phyloP scores from a whole-genome alignment of 768 basidiomycete genomes.

The Kwoniella bestiolae region DNA sequence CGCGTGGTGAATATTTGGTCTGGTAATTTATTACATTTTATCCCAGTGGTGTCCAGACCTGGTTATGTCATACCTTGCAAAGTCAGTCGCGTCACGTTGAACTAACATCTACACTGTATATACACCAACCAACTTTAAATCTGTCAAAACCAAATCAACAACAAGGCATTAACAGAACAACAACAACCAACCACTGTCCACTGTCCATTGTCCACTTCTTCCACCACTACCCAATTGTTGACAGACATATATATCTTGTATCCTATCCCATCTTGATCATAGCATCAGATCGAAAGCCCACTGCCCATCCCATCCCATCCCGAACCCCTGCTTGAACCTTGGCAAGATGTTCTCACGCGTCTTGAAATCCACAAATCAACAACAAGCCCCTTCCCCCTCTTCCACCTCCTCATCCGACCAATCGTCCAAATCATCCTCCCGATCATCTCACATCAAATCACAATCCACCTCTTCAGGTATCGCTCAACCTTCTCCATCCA shows the following conservation, averaged over 20 bases:
- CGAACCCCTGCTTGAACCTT: neutral
- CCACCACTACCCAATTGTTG: neutral
- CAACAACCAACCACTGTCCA: neutral
- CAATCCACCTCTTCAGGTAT: constrained; percentile 18
- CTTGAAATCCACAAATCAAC: constrained; percentile 47
- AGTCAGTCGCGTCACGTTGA: constrained; percentile 28
- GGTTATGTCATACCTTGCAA: neutral
- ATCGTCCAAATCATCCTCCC: constrained; percentile 42
- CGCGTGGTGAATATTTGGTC: constrained; percentile 2
- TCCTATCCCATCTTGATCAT: neutral
- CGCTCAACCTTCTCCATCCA: constrained; percentile 46
- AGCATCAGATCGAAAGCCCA: neutral
- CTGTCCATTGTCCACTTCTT: too few relatives aligned
- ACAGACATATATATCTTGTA: neutral
- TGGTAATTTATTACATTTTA: constrained; percentile 9
- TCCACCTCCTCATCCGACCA: constrained; percentile 26
- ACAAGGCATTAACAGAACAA: constrained; percentile 16
- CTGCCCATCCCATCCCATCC: neutral
- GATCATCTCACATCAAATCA: constrained; percentile 34
- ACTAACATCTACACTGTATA: constrained; percentile 5
- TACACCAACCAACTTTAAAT: constrained; percentile 12
- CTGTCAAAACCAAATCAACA: too few relatives aligned
- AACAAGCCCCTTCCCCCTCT: constrained; percentile 31
- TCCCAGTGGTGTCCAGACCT: neutral
- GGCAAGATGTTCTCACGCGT: constrained; percentile 54